Evolutionary conservation across 129 eudicot genomes (phyloP), one percentile per base, ranked within the genome.

Genomic region (Artemisia annua): DNA sequence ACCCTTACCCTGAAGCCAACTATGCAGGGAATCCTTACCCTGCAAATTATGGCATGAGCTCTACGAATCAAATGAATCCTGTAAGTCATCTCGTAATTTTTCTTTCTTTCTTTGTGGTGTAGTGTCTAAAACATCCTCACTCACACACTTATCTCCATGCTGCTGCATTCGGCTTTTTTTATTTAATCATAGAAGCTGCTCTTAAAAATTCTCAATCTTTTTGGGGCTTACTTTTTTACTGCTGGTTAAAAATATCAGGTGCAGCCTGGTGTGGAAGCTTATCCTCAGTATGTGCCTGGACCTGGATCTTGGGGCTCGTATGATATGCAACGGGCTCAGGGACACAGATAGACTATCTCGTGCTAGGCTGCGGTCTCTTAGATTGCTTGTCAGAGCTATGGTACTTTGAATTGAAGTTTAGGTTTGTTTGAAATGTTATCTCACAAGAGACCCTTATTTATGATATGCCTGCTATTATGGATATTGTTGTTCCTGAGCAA

Each of bases 241-340:
- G 44, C 32, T 54, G 53, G 63, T 59, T 35, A 10, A 52, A 67
- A 52, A 35, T 67, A 71, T 60, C 86, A 86, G 94, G 78, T 71
- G 55, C 96, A 86, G 75, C 73, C 94, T 75, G 84, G 87, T 77
- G 89, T 74, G 48, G 95, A 92, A 86, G 91, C 78, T 58, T 92
- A 87, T 82, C 85, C 95, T 70, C 98, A 87, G 67, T 87, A 89
- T 87, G 96, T 84, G 72, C 82, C 91, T 80, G 98, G 88, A 77
- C 89, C 90, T 73, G 97, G 94, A 73, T 55, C 85, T 30, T 93
- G 98, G 98, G 96, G 88, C 59, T 48, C 92, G 48, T 86, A 93
- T 70, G 91, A 87, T 73, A 72, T 79, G 80, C 96, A 87, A 78
- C 81, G 85, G 77, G 81, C 81, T 82, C 96, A 87, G 77, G 91